Evolutionary conservation across 2,329 filamentous ascomycete genomes (phyloP).

Genomic region (Coniochaeta prunicola): DNA sequence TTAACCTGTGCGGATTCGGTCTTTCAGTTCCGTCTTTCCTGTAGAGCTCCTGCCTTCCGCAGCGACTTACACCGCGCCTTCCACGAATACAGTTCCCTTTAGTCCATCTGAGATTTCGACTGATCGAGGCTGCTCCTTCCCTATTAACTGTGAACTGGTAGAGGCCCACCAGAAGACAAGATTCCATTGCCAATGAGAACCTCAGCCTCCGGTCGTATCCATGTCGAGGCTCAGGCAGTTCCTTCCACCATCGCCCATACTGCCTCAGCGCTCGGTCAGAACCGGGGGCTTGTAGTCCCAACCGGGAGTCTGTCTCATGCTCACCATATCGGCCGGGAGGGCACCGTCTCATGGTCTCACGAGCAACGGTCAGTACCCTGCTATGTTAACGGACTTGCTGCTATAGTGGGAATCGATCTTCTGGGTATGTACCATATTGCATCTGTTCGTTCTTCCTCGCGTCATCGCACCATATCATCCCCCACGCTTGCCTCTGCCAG

Average conservation of each 20-base stretch:
- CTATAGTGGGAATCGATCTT: background rate
- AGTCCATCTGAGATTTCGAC: too few species aligned
- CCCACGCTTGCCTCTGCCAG: background rate
- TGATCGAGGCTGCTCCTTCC: too few species aligned
- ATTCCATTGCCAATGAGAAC: background rate
- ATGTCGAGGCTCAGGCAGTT: background rate
- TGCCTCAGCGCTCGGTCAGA: background rate
- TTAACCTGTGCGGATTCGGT: background rate
- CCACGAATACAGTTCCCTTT: background rate
- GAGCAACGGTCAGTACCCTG: background rate
- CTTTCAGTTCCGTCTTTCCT: background rate
- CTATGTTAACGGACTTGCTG: background rate
- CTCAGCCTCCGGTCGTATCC: background rate
- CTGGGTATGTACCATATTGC: background rate
- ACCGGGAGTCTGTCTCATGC: background rate
- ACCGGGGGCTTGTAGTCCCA: background rate
- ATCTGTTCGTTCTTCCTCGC: background rate
- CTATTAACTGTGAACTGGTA: too few species aligned
- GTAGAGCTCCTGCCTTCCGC: background rate
- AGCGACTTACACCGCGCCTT: background rate
- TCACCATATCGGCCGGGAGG: background rate
- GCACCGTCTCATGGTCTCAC: background rate
- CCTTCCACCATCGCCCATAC: background rate
- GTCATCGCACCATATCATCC: background rate
- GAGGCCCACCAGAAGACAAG: too few species aligned